phyloP scores from a whole-genome alignment of 1,139 yeast genomes.

The Groenewaldozyma auringiensis region DNA sequence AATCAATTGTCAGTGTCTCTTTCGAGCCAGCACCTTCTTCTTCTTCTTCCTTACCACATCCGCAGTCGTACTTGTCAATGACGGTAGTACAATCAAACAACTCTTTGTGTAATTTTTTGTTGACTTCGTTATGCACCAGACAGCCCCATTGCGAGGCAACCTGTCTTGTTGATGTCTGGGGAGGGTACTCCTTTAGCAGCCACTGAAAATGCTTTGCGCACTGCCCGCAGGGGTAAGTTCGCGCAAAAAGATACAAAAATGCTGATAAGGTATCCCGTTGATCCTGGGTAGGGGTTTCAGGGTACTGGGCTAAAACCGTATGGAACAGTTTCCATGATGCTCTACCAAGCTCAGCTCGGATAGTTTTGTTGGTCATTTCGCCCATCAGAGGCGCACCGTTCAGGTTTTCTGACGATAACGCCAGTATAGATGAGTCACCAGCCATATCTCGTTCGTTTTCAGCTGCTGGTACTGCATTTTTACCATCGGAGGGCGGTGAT shows the following conservation, averaged over 20 bases:
- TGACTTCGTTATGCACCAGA: conserved; percentile 82
- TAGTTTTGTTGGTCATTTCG: conserved; percentile 63
- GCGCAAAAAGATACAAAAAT: conserved; percentile 33
- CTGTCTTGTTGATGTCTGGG: conserved; percentile 69
- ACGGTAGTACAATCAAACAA: conserved; percentile 78
- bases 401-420: conserved; percentile 9
- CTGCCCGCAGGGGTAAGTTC: conserved; percentile 46
- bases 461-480: conserved; percentile 1
- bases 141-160: conserved; percentile 97
- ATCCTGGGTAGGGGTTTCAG: conserved; percentile 61
- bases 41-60: conserved; percentile 75
- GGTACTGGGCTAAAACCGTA: conserved; percentile 85
- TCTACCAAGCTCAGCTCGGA: conserved; percentile 66
- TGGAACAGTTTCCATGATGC: conserved; percentile 90
- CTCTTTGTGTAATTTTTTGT: conserved; percentile 59
- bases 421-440: neutral
- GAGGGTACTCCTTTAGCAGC: conserved; percentile 65
- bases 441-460: neutral
- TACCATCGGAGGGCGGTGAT: conserved; percentile 7
- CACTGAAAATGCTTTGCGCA: conserved; percentile 86
- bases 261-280: conserved; percentile 59
- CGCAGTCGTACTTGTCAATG: conserved; percentile 89
- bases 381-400: conserved; percentile 65
- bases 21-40: conserved; percentile 25
- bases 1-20: conserved; percentile 7